Evolutionary conservation across 108 stramenopile genomes (phyloP), one percentile per base, ranked within the genome.

Genomic region (Stephanodiscus minutulus): DNA sequence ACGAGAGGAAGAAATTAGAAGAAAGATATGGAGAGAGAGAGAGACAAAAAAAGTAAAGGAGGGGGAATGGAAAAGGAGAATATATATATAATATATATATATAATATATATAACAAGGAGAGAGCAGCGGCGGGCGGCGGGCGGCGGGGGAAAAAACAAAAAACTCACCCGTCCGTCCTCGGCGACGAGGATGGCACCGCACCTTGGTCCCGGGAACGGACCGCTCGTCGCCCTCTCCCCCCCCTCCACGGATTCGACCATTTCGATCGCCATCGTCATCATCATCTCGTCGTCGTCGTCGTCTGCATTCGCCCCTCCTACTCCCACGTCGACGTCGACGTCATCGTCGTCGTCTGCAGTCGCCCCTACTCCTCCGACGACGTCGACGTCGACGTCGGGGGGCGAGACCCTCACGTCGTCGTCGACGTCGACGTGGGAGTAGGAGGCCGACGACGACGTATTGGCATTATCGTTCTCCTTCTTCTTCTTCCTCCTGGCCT

Each of bases 191-290:
- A 91, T 74, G 3, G 90, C 90, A 22, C 88, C 88, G 24, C 68
- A 76, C 18, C 83, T 62, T 21, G 90, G 88, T 17, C 77, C 78
- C 7, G 92, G 92, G 66, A 77, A 91, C 0, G 92, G 86, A 0
- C 84, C 81, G 3, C 63, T 46, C 4, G 46, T 27, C 18, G 68
- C 72, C 10, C 82, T 56, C 44, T 73, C 82, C 13, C 73, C 78
- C 11, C 81, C 81, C 64, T 53, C 21, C 10, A 9, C 8, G 10
- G 82, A 81, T 4, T 31, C 44, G 3, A 76, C 85, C 65, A 81
- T 53, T 22, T 66, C 39, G 11, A 83, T 67, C 15, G 85, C 83
- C 43, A 63, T 31, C 54, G 41, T 54, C 85, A 86, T 86, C 61
- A 78, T 73, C 57, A 35, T 13, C 63, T 74, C 72, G 47, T 88